Evolutionary conservation across 352 stramenopile genomes (phyloP).

Genomic region (Blastocystis sp.): DNA sequence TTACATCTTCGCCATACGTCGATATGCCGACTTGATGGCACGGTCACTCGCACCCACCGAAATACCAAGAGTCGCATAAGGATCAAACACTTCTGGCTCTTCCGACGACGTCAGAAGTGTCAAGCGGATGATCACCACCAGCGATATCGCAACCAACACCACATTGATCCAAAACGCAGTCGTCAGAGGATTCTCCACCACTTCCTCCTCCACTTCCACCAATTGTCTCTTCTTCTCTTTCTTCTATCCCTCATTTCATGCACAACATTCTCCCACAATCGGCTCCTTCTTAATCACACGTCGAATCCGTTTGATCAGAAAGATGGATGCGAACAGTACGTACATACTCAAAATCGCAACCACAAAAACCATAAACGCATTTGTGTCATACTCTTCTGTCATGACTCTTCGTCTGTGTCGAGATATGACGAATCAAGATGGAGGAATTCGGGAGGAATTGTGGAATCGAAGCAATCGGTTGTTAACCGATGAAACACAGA

Average conservation of each 20-base stretch:
- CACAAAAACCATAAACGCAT: slow-evolving; percentile 14
- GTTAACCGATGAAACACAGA: too few relatives aligned
- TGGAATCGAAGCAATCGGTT: too few relatives aligned
- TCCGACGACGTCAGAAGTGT: background rate
- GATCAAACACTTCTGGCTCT: slow-evolving; percentile 35
- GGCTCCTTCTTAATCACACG: background rate
- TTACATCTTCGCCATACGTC: slow-evolving; percentile 31
- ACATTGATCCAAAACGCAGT: slow-evolving; percentile 37
- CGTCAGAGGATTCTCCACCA: background rate
- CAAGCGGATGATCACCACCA: background rate
- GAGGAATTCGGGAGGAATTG: background rate
- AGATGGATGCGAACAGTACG: background rate
- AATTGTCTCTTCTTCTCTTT: background rate
- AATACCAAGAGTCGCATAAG: slow-evolving; percentile 18
- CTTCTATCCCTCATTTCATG: background rate
- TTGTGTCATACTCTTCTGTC: slow-evolving; percentile 12
- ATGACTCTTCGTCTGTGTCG: background rate
- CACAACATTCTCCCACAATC: background rate
- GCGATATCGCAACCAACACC: background rate
- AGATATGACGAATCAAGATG: background rate
- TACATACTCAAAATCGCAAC: slow-evolving; percentile 5
- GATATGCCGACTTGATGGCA: slow-evolving; percentile 21
- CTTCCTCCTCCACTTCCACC: slow-evolving; percentile 14
- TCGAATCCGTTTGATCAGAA: background rate
- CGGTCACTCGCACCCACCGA: background rate